Conservation (phyloP, 140 eudicot species). For the Ambrosia hybrid region DNA sequence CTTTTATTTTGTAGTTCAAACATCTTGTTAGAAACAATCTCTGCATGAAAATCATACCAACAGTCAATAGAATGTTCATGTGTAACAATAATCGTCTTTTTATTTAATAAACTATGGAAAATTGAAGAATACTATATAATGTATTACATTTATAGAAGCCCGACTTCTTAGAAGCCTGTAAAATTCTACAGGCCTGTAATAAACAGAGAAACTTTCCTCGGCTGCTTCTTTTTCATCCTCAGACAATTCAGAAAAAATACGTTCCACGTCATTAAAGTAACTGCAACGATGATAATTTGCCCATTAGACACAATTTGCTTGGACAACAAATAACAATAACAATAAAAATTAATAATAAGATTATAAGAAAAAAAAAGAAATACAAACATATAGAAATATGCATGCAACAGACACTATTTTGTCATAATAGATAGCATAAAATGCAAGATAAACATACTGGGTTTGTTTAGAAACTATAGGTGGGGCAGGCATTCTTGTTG, state of each 20-base stretch:
- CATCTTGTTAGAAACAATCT: constrained; percentile 77
- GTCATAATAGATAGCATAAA: constrained; percentile 15
- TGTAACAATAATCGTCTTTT: neutral
- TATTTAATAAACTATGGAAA: too few relatives aligned
- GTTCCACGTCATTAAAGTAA: constrained; percentile 58
- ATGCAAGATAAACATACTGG: constrained; percentile 48
- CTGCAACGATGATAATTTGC: constrained; percentile 39
- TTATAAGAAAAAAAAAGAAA: neutral
- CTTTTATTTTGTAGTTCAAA: constrained; percentile 71
- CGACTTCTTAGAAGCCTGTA: constrained; percentile 85
- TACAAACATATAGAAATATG: neutral
- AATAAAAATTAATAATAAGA: neutral
- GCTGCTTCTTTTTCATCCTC: constrained; percentile 80
- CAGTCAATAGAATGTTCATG: constrained; percentile 21
- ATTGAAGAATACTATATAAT: neutral
- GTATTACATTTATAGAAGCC: constrained; percentile 55
- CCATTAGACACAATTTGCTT: constrained; percentile 3
- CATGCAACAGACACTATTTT: constrained; percentile 6
- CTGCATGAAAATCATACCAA: constrained; percentile 48
- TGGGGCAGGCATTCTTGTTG: too few relatives aligned
- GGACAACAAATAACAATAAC: neutral
- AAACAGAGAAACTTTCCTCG: constrained; percentile 70
- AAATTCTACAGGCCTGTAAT: constrained; percentile 85
- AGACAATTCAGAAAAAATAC: constrained; percentile 29
- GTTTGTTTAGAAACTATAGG: constrained; percentile 72